Percentiles rank a stretch among this genome's conserved stretches.
Conservation (phyloP, 1,284 basidiomycete species). For the Fomes fomentarius region DNA sequence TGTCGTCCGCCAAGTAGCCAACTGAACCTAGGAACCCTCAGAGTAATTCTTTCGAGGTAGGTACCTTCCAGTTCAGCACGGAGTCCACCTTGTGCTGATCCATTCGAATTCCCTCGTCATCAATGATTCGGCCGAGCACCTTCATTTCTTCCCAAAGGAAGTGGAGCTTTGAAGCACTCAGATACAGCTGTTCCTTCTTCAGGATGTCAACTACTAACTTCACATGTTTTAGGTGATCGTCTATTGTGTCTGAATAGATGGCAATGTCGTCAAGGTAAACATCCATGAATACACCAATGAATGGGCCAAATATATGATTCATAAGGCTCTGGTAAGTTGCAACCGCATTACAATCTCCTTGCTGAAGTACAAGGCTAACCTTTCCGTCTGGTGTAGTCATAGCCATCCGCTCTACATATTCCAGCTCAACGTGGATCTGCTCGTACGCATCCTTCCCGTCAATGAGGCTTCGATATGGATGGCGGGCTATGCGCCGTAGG, state of each 20-base stretch:
- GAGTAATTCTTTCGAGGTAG: constrained; percentile 24
- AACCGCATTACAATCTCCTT: constrained; percentile 40
- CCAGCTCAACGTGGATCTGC: constrained; percentile 19
- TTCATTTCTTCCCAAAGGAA: constrained; percentile 29
- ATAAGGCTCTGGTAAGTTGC: constrained; percentile 40
- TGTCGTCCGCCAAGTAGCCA: constrained; percentile 21
- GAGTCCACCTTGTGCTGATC: constrained; percentile 35
- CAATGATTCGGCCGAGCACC: constrained; percentile 36
- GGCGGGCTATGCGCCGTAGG: constrained; percentile 2
- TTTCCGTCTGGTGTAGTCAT: constrained; percentile 34
- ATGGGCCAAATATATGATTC: constrained; percentile 35
- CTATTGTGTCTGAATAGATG: constrained; percentile 30
- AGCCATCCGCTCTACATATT: constrained; percentile 14
- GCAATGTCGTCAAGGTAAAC: constrained; percentile 34
- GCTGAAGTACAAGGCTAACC: constrained; percentile 27
- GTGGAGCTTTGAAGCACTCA: constrained; percentile 32
- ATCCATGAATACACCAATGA: constrained; percentile 27
- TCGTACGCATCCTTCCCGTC: constrained; percentile 20
- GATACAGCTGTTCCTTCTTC: constrained; percentile 25
- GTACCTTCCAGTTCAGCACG: constrained; percentile 36
- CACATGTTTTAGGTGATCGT: constrained; percentile 29
- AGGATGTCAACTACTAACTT: constrained; percentile 30
- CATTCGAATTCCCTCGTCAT: constrained; percentile 33
- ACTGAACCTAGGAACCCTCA: constrained; percentile 24
- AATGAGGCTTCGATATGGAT: constrained; percentile 9